Base-by-base conservation (phyloP, 2,329 filamentous ascomycete genomes). In the Aplosporella prunicola region DNA sequence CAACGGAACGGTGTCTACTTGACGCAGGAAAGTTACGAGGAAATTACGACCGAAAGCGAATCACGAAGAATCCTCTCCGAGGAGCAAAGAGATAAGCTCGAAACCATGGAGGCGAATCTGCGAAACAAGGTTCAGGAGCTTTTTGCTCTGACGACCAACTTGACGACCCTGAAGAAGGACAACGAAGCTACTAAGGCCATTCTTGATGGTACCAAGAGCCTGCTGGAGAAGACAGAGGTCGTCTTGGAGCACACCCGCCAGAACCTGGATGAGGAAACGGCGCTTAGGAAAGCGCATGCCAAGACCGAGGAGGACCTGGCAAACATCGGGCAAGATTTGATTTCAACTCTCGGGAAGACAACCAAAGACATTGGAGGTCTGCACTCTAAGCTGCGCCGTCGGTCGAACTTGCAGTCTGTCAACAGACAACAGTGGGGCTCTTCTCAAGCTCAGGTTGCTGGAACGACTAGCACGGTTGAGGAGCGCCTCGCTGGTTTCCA, bases 1-100 rank as follows among this genome's bases (percentile, higher is more conserved):
- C 86, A 94, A 56, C 80, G 91, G 24, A 95, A 96, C 55, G 91
- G 91, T 36, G 89, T 98, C 2, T 96, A 96, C 55, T 70, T 98
- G 22, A 82, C 89, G 0, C 82, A 85, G 40, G 87, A 94, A 41
- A 76, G 76, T 11, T 95, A 87, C 52, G 89, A 96, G 55, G 84
- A 93, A 50, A 82, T 98, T 63, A 89, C 80, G 0, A 82, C 84
- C 5, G 80, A 94, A 57, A 95, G 83, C 60, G 91, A 98, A 60
- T 94, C 89, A 2, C 75, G 88, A 35, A 74, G 86, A 9, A 95
- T 96, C 44, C 72, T 96, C 25, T 82, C 81, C 47, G 89, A 96
- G 51, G 91, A 98, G 56, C 89, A 96, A 52, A 74, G 79, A 6
- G 87, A 89, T 48, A 89, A 86, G 58, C 87, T 98, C 31, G 86